Conservation (phyloP, 2,329 filamentous ascomycete genomes). For the Penicillium rolfsii region DNA sequence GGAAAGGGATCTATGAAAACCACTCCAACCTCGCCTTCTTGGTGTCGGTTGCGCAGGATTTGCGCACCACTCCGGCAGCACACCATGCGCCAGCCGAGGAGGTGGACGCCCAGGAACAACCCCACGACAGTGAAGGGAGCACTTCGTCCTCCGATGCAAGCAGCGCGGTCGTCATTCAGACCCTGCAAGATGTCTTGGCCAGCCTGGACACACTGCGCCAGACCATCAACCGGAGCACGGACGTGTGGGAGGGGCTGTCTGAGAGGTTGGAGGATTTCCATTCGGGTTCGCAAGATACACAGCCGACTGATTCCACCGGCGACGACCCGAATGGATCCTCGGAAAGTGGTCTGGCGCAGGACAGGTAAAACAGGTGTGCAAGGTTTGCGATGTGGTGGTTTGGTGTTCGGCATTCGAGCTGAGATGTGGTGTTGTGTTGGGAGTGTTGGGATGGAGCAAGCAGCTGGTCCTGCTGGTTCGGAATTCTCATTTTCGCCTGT, state of each 20-base stretch:
- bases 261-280: not conserved
- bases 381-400: not conserved
- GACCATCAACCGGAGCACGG: not conserved
- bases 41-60: not conserved
- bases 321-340: constrained; percentile 1
- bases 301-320: constrained; percentile 1
- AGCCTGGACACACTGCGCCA: constrained; percentile 6
- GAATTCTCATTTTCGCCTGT: not conserved
- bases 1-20: not conserved
- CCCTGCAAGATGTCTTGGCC: constrained; percentile 3
- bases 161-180: not conserved
- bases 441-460: not conserved
- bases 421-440: not conserved
- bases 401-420: not conserved
- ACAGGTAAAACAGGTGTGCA: not conserved
- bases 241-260: not conserved
- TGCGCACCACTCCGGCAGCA: not conserved
- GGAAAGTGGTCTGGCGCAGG: not conserved
- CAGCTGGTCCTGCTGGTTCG: not conserved
- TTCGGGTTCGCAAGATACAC: not conserved
- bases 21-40: not conserved
- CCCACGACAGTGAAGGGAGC: not conserved
- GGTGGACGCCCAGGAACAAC: not conserved
- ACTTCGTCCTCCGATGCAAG: not conserved
- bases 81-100: not conserved